Evolutionary conservation across 768 basidiomycete species (phyloP).

Genomic region (Fomitopsis pulvina): DNA sequence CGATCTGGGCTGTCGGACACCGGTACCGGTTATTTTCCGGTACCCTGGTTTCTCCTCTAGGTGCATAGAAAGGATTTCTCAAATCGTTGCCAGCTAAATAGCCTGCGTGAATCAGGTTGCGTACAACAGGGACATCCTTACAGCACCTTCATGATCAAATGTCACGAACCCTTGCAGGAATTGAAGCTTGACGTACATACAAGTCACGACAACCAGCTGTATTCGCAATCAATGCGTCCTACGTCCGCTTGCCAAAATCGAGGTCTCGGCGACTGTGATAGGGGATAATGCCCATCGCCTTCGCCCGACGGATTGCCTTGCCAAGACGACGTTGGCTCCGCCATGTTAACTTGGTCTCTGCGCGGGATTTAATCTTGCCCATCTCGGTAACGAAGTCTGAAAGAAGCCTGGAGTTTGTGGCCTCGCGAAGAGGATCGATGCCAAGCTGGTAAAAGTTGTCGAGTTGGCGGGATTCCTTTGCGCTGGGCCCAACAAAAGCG

Average conservation of each 20-base stretch:
- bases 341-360: constrained; percentile 65
- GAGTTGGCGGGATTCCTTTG: constrained; percentile 41
- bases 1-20: too few relatives aligned
- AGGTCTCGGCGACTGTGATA: constrained; percentile 16
- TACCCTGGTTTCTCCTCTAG: too few relatives aligned
- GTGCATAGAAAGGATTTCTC: too few relatives aligned
- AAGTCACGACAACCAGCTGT: too few relatives aligned
- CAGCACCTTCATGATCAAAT: too few relatives aligned
- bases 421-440: constrained; percentile 70
- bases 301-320: constrained; percentile 83
- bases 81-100: too few relatives aligned
- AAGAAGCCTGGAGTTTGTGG: constrained; percentile 53
- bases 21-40: too few relatives aligned
- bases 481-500: constrained; percentile 49
- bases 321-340: constrained; percentile 73
- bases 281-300: constrained; percentile 87
- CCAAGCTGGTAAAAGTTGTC: constrained; percentile 70
- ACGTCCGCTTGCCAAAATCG: background rate
- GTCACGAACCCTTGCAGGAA: too few relatives aligned
- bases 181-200: too few relatives aligned
- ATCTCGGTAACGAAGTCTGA: constrained; percentile 59
- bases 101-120: too few relatives aligned
- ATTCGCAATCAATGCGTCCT: too few relatives aligned
- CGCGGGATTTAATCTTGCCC: constrained; percentile 74
- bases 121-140: too few relatives aligned